Conservation (phyloP, 352 stramenopile genomes). For the Globisporangium perplexum region DNA sequence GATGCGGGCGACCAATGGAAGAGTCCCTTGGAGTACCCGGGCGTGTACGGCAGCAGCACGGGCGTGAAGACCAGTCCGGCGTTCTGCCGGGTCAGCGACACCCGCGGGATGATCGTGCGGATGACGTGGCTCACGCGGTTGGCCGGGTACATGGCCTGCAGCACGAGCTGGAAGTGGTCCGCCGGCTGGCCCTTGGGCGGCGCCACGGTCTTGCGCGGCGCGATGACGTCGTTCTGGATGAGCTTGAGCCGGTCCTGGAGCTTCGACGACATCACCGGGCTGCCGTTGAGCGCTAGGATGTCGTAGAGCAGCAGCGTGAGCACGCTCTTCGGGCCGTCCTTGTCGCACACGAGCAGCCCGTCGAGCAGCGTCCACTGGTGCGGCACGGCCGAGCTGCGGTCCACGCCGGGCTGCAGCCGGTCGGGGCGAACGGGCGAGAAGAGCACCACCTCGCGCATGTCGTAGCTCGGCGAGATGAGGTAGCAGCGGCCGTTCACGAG, state of each 20-base stretch:
- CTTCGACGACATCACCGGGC: constrained; percentile 78
- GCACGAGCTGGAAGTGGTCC: constrained; percentile 76
- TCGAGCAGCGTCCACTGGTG: constrained; percentile 89
- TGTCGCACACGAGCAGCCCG: constrained; percentile 75
- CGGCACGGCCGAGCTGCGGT: constrained; percentile 63
- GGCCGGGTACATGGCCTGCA: constrained; percentile 82
- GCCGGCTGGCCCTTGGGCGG: constrained; percentile 69
- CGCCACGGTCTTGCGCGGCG: constrained; percentile 66
- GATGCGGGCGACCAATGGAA: constrained; percentile 64
- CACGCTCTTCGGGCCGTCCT: constrained; percentile 62
- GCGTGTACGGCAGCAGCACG: constrained; percentile 71
- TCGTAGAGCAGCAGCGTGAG: constrained; percentile 82
- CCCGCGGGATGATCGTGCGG: constrained; percentile 61
- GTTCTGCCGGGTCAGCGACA: constrained; percentile 75
- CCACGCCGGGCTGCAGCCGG: constrained; percentile 62
- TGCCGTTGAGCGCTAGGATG: constrained; percentile 81
- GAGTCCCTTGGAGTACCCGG: constrained; percentile 67
- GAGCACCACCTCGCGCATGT: constrained; percentile 71
- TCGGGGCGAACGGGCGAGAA: constrained; percentile 78
- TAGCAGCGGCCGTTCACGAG: constrained; percentile 79
- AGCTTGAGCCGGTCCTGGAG: constrained; percentile 83
- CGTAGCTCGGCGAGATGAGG: constrained; percentile 78
- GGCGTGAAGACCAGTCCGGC: constrained; percentile 74
- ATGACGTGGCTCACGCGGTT: constrained; percentile 75
- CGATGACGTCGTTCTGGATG: constrained; percentile 89